Base-by-base conservation (phyloP, 768 basidiomycete species). In the Suillus bovinus region DNA sequence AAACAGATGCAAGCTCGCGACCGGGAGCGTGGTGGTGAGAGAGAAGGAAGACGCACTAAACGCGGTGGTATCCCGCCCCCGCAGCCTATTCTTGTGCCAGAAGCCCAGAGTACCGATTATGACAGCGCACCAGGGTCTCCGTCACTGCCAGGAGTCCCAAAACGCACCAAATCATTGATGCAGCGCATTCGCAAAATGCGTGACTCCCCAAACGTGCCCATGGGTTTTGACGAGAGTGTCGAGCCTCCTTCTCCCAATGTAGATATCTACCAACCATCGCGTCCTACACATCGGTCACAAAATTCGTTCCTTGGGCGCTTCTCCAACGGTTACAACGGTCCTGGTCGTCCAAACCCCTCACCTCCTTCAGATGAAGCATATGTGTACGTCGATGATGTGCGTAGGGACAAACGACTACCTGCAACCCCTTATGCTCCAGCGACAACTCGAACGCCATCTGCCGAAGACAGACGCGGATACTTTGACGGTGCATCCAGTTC, bases 161-260 rank as follows among this genome's bases (percentile, higher is more conserved):
- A 88, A 72, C 88, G 93, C 33, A 85, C 84, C 67, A 93, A 87
- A 75, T 93, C 90, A 16, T 78, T 95, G 65, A 94, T 94, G 84
- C 89, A 94, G 52, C 89, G 93, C 60, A 90, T 95, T 71, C 86
- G 90, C 62, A 91, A 87, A 76, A 93, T 94, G 91, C 87, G 92
- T 39, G 92, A 94, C 69, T 78, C 87, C 10, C 92, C 92, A 11
- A 94, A 93, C 64, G 86, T 93, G 1, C 92, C 92, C 17, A 82
- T 90, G n/a, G 75, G 71, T 31, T 74, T 78, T 39, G 81, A 82
- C n/a, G 64, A 67, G 20, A 72, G 71, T 34, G 74, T 78, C 34
- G 80, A 78, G 27, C 77, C 77, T 8, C 79, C 79, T 11, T 85
- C 84, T 1, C 79, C 82, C 1, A 81, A 79, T 24, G 71, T 75